phyloP scores from a whole-genome alignment of 257 asterid species.

The Mentha longifolia region DNA sequence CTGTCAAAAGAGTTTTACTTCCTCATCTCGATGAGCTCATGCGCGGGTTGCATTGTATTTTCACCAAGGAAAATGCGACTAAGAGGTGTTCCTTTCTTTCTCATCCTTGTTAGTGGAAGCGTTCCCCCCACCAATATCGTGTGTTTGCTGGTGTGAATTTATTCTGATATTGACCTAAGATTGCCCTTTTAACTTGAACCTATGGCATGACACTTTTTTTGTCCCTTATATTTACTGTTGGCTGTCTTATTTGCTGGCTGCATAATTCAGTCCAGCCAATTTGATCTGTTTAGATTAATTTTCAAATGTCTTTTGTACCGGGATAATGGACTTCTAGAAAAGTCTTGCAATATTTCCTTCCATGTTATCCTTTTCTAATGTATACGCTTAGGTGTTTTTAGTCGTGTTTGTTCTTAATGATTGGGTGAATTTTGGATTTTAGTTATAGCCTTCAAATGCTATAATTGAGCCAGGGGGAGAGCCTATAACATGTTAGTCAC shows the following conservation, averaged over 20 bases:
- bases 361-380: conserved; percentile 1
- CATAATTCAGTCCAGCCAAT: background rate
- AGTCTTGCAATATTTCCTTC: conserved; percentile 2
- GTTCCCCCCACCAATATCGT: background rate
- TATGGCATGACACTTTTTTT: background rate
- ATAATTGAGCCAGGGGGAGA: no score
- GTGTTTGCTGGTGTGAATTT: background rate
- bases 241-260: background rate
- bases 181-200: background rate
- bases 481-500: no score
- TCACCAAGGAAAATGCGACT: conserved; percentile 47
- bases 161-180: background rate
- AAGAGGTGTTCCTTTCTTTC: conserved; percentile 58
- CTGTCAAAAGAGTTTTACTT: conserved; percentile 56
- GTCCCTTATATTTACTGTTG: background rate
- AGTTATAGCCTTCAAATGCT: no score
- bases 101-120: no score
- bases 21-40: conserved; percentile 77
- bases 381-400: background rate
- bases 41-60: conserved; percentile 60
- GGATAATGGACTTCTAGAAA: conserved; percentile 3
- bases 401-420: no score
- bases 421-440: no score
- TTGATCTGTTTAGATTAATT: conserved; percentile 1
- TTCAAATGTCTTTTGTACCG: conserved; percentile 9